These are phyloP conservation scores for Francoa sonchifolia DNA, from an alignment of 441 rosid genomes.

Conservation along the genomic window DNA sequence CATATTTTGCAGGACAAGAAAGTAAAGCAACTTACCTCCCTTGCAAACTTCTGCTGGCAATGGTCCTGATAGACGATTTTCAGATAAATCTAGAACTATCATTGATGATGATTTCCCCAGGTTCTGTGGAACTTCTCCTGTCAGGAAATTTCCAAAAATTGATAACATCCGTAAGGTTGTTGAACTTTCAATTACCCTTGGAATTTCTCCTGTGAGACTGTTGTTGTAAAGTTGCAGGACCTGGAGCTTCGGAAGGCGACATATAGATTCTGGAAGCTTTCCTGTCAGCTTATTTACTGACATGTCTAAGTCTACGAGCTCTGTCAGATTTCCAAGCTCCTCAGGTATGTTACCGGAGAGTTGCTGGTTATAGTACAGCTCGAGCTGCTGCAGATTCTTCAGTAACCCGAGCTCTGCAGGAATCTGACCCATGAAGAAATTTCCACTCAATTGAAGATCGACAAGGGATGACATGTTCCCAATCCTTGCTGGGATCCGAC, in stretches of 20 bases:
- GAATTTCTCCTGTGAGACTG: constrained; percentile 77
- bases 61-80: constrained; percentile 60
- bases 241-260: constrained; percentile 66
- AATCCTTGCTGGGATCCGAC: constrained; percentile 56
- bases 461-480: constrained; percentile 73
- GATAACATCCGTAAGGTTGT: constrained; percentile 53
- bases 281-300: constrained; percentile 73
- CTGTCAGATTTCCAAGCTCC: constrained; percentile 75
- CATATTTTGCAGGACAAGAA: constrained; percentile 58
- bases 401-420: constrained; percentile 67
- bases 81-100: constrained; percentile 67
- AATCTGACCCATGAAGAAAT: constrained; percentile 52
- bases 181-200: constrained; percentile 46
- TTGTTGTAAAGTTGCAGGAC: constrained; percentile 85
- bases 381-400: constrained; percentile 62
- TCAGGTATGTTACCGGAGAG: constrained; percentile 69
- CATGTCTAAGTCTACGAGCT: constrained; percentile 73
- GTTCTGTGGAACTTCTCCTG: constrained; percentile 62
- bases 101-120: constrained; percentile 48
- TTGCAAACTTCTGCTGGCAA: constrained; percentile 59
- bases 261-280: constrained; percentile 58
- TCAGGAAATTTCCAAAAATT: constrained; percentile 55
- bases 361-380: constrained; percentile 70
- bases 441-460: constrained; percentile 82
- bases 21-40: constrained; percentile 64